Evolutionary conservation across 768 basidiomycete species (phyloP).

Genomic region (Daedaleopsis sinensis): DNA sequence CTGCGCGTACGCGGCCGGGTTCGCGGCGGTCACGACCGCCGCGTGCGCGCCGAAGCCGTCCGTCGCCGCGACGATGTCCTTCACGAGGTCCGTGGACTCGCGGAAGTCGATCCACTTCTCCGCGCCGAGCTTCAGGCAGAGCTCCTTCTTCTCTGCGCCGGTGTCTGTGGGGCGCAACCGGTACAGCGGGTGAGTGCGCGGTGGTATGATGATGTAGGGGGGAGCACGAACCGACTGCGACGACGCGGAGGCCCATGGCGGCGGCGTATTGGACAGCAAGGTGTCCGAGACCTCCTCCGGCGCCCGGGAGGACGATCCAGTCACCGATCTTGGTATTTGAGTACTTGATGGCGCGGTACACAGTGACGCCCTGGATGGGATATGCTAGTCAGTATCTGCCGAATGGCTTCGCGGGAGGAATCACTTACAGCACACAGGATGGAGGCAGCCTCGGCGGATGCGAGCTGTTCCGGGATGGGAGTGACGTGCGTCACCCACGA

Average conservation of each 20-base stretch:
- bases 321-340: slow-evolving; percentile 66
- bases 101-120: slow-evolving; percentile 83
- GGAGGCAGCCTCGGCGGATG: slow-evolving; percentile 69
- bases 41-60: slow-evolving; percentile 76
- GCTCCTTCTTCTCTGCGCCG: slow-evolving; percentile 69
- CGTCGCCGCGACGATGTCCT: slow-evolving; percentile 62
- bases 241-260: slow-evolving; percentile 75
- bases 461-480: slow-evolving; percentile 71
- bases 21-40: slow-evolving; percentile 62
- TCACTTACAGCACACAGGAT: slow-evolving; percentile 73
- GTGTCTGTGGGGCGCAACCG: slow-evolving; percentile 49
- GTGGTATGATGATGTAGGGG: neutral
- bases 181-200: no score
- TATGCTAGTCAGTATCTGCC: neutral
- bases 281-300: slow-evolving; percentile 84
- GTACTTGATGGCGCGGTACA: slow-evolving; percentile 84
- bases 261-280: slow-evolving; percentile 84
- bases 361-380: slow-evolving; percentile 67
- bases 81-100: slow-evolving; percentile 63
- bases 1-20: slow-evolving; percentile 45
- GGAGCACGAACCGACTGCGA: slow-evolving; percentile 59
- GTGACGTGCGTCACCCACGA: slow-evolving; percentile 77
- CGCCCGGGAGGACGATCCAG: slow-evolving; percentile 77
- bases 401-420: neutral
- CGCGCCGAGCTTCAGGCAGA: slow-evolving; percentile 65